phyloP scores from a whole-genome alignment of 495 filamentous ascomycete species.

The Cudoniella acicularis region DNA sequence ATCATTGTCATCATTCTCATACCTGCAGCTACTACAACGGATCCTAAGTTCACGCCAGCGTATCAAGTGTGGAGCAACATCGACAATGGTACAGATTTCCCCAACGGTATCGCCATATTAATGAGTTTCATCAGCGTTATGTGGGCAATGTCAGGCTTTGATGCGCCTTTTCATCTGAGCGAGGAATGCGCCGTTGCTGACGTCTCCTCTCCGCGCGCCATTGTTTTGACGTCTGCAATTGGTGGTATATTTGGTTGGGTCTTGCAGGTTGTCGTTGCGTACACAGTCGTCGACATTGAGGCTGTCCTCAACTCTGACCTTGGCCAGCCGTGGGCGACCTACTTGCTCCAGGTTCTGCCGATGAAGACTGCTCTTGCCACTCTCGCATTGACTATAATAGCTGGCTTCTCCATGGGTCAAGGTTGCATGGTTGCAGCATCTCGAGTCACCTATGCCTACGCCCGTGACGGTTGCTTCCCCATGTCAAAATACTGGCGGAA shows the following conservation, averaged over 20 bases:
- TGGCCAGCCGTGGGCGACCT: constrained; percentile 75
- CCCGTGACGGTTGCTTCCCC: constrained; percentile 73
- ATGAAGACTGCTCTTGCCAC: constrained; percentile 62
- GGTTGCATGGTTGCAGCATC: constrained; percentile 80
- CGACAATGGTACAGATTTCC: constrained; percentile 65
- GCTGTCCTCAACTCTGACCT: constrained; percentile 59
- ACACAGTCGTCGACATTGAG: constrained; percentile 68
- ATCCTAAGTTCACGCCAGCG: too few species aligned
- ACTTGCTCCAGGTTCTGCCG: constrained; percentile 66
- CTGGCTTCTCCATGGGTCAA: constrained; percentile 78
- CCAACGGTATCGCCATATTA: constrained; percentile 64
- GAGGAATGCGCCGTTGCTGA: constrained; percentile 79
- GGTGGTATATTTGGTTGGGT: constrained; percentile 73
- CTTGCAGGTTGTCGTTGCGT: constrained; percentile 74
- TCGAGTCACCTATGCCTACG: constrained; percentile 78
- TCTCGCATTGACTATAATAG: constrained; percentile 67
- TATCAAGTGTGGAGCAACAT: too few species aligned
- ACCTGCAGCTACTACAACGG: constrained; percentile 49
- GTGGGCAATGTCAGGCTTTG: constrained; percentile 50
- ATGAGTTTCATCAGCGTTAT: constrained; percentile 72
- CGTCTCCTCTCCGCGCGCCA: constrained; percentile 71
- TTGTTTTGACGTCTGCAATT: constrained; percentile 64
- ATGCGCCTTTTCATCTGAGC: constrained; percentile 70
- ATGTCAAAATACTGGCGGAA: constrained; percentile 53
- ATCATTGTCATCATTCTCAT: constrained; percentile 67